Evolutionary conservation across 192 early-diverging fungal species (phyloP).

Genomic region (Backusella circina): DNA sequence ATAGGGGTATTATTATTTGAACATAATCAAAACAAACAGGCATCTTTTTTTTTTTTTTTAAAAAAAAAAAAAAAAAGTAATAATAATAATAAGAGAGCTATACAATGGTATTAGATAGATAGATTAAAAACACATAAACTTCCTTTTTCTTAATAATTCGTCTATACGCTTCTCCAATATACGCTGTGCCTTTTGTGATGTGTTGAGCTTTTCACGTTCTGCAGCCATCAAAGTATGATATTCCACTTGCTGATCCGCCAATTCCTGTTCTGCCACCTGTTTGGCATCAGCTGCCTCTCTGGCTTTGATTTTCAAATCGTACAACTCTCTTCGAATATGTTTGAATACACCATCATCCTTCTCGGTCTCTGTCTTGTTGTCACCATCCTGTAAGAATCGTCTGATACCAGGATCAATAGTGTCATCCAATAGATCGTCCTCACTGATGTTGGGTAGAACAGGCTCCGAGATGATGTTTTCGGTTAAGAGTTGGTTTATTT

Average conservation of each 20-base stretch:
- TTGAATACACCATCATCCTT: background rate
- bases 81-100: too few species aligned
- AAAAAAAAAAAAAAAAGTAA: background rate
- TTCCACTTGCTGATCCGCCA: background rate
- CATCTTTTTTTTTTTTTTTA: background rate
- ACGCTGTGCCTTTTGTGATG: constrained; percentile 26
- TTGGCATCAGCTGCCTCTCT: background rate
- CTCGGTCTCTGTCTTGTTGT: background rate
- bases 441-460: too few species aligned
- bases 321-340: background rate
- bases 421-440: background rate
- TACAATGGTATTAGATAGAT: background rate
- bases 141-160: constrained; percentile 43
- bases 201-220: background rate
- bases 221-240: background rate
- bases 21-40: background rate
- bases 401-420: background rate
- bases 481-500: background rate
- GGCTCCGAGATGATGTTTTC: background rate
- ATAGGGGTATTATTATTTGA: background rate
- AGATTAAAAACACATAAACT: constrained; percentile 48
- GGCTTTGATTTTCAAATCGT: background rate
- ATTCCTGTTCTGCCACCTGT: background rate
- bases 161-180: constrained; percentile 46
- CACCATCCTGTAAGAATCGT: background rate